Base-by-base conservation (phyloP, 345 rosid species). In the Citrus hindsii region DNA sequence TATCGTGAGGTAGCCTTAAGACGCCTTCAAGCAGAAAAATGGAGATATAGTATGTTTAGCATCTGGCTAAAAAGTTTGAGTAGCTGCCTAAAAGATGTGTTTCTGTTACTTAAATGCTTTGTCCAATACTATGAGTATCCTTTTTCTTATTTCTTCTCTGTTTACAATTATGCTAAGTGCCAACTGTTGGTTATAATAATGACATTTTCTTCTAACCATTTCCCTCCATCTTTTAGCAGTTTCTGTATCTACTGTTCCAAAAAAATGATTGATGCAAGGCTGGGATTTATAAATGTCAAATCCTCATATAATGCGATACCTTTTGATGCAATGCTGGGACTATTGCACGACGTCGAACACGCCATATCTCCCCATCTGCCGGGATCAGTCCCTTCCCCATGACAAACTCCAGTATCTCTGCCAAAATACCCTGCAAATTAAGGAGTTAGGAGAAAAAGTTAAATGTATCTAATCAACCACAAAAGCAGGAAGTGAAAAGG, bases 351-450 rank as follows among this genome's bases (percentile, higher is more conserved):
- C 99, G 86, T 84, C 99, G 85, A 79, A 89, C 87, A 78, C 97
- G 95, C 99, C 99, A 95, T 83, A 92, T 82, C 84, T 93, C 98
- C 9, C 94, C 98, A 88, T 95, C 98, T 58, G 99, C 99, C 0
- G 99, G 98, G 66, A 95, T 95, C 64, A 95, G 94, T 79, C 99
- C 99, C 81, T 82, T 93, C 21, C 99, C 99, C 99, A 95, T 95
- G 32, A 95, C 99, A 90, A 95, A 95, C 6, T 95, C 96, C 66
- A 95, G 85, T 87, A 95, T 95, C 82, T 95, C 99, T 71, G 96
- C 97, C 76, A 95, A 80, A 72, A 95, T 87, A 74, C 98, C 99
- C 99, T 95, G 85, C 80, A 84, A 63, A 55, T 79, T 59, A 81
- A 79, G 79, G 64, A 79, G 24, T 59, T 68, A 67, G 73, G 35